Evolutionary conservation across 2,329 filamentous ascomycete species (phyloP).

Genomic region (Phyllosticta capitalensis): DNA sequence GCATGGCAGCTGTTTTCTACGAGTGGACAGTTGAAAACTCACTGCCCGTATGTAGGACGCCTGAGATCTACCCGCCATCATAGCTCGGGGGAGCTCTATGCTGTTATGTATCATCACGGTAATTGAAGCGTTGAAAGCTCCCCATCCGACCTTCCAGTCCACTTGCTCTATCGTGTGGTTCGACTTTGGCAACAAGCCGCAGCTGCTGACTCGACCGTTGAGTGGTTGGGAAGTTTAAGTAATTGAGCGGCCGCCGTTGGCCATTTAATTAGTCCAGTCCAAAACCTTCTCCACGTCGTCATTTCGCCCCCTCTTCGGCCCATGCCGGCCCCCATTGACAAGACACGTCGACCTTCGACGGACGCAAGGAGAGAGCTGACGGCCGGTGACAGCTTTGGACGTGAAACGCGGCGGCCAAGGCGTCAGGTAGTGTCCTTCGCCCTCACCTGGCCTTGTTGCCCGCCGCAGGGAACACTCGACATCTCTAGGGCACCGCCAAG

Average conservation of each 20-base stretch:
- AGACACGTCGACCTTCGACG: not conserved
- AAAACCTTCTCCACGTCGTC: not conserved
- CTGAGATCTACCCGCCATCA: no score
- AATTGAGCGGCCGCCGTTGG: not conserved
- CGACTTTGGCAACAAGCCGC: no score
- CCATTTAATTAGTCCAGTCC: not conserved
- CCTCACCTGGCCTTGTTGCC: not conserved
- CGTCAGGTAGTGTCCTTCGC: not conserved
- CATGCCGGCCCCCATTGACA: not conserved
- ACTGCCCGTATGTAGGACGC: no score
- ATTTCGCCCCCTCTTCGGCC: not conserved
- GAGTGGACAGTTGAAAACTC: no score
- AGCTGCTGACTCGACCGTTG: no score
- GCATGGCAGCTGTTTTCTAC: no score
- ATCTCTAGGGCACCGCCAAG: not conserved
- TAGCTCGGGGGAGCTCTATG: no score
- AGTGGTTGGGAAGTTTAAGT: no score
- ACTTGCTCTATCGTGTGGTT: no score
- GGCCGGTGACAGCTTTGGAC: not conserved
- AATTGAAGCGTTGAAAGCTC: no score
- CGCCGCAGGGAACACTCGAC: not conserved
- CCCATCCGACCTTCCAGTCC: no score
- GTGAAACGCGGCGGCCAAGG: not conserved
- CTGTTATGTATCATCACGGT: no score
- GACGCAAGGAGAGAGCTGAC: not conserved